Percentiles rank a stretch among this genome's conserved stretches.
phyloP scores from a whole-genome alignment of 1,284 basidiomycete species.

The Sanghuangporus baumii region DNA sequence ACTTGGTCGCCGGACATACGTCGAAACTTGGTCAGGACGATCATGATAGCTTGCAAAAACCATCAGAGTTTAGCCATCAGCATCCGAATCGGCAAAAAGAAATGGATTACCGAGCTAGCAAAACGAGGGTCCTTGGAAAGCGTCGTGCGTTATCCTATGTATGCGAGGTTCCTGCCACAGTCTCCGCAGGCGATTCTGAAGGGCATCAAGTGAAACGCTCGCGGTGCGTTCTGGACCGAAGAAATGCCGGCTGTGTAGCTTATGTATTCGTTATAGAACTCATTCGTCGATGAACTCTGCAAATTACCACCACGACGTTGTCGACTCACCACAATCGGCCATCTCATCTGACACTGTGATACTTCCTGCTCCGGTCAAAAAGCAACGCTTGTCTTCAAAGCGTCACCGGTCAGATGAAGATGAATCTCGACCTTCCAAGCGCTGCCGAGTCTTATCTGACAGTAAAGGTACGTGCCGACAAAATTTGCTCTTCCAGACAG shows the following conservation, averaged over 20 bases:
- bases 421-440: not conserved
- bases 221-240: not conserved
- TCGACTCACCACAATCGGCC: too few relatives aligned
- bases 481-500: not conserved
- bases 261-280: not conserved
- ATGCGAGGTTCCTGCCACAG: not conserved
- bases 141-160: not conserved
- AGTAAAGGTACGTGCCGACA: not conserved
- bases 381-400: not conserved
- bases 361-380: too few relatives aligned
- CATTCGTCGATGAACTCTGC: too few relatives aligned
- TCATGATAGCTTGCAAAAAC: not conserved
- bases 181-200: not conserved
- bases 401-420: not conserved
- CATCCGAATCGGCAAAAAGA: not conserved
- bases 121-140: not conserved
- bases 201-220: not conserved
- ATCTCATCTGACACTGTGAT: too few relatives aligned
- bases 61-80: not conserved
- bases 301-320: too few relatives aligned
- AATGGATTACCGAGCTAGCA: not conserved
- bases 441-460: not conserved
- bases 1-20: not conserved
- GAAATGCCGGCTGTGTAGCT: too few relatives aligned
- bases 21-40: not conserved